Evolutionary conservation across 768 basidiomycete genomes (phyloP).

Genomic region (Tulasnella sp.): DNA sequence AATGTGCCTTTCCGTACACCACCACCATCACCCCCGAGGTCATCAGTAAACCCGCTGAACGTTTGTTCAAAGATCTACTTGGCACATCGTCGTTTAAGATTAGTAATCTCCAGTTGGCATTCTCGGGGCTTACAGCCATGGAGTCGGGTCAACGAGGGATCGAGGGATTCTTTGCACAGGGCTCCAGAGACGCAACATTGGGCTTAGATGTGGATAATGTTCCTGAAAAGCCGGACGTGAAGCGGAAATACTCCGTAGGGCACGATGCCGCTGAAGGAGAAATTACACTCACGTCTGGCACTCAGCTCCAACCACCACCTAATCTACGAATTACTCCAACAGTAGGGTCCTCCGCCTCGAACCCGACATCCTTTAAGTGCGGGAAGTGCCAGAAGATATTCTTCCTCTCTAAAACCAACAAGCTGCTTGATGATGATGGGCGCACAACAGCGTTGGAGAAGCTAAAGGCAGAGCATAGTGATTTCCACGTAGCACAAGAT

Average conservation of each 20-base stretch:
- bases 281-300: neutral
- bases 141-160: conserved; percentile 80
- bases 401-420: conserved; percentile 24
- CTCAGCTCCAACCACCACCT: neutral
- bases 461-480: conserved; percentile 58
- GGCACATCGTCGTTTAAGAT: conserved; percentile 51
- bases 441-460: conserved; percentile 18
- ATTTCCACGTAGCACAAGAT: conserved; percentile 82
- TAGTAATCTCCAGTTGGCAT: conserved; percentile 59
- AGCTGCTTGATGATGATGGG: conserved; percentile 24
- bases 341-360: neutral
- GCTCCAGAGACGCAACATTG: neutral
- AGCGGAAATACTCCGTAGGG: conserved; percentile 13
- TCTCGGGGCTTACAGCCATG: conserved; percentile 63
- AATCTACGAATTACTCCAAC: neutral
- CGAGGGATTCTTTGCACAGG: conserved; percentile 62
- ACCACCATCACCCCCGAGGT: conserved; percentile 62
- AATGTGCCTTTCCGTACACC: conserved; percentile 78
- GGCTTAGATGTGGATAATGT: neutral
- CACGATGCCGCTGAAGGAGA: neutral
- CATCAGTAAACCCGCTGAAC: conserved; percentile 64
- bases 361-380: conserved; percentile 41
- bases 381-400: conserved; percentile 45
- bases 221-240: conserved; percentile 10
- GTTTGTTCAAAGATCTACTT: conserved; percentile 81